Percentiles rank a stretch among this genome's conserved stretches.
phyloP scores from a whole-genome alignment of 2,329 filamentous ascomycete genomes.

The Gaeumannomyces tritici region DNA sequence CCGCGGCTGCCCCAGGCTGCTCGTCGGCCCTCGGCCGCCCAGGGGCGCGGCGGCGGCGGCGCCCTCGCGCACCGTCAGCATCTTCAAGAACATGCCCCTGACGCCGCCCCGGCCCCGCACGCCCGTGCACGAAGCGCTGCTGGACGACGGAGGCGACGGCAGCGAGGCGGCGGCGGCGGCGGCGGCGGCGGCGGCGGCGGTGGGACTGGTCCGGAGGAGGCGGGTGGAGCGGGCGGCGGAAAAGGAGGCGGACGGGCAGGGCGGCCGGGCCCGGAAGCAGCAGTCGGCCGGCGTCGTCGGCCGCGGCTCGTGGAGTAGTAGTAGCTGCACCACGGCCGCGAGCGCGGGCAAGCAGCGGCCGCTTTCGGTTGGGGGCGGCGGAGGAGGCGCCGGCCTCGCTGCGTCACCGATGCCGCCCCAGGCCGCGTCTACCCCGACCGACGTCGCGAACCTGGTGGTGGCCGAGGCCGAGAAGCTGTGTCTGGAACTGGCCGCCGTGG shows the following conservation, averaged over 20 bases:
- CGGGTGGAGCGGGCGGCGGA: neutral
- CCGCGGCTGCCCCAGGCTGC: neutral
- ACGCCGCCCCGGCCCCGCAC: neutral
- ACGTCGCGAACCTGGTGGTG: constrained; percentile 10
- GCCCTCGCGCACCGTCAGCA: neutral
- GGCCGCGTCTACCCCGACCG: neutral
- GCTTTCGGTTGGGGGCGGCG: no score
- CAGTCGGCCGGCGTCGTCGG: no score
- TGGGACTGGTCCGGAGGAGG: no score
- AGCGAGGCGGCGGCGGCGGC: no score
- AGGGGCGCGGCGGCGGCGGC: no score
- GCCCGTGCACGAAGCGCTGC: neutral
- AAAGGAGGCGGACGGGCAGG: neutral
- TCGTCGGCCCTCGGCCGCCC: neutral
- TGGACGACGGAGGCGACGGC: neutral
- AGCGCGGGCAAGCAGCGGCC: neutral
- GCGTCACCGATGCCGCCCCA: neutral
- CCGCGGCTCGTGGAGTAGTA: neutral
- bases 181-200: no score
- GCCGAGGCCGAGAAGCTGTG: constrained; percentile 33
- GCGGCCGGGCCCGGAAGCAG: no score
- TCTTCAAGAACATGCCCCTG: neutral
- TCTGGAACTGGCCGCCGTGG: constrained; percentile 36
- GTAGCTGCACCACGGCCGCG: neutral
- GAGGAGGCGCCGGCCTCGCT: neutral